Evolutionary conservation across 164 flowering plant genomes (phyloP), one percentile per base, ranked within the genome.

Genomic region (Cinnamomum chago): DNA sequence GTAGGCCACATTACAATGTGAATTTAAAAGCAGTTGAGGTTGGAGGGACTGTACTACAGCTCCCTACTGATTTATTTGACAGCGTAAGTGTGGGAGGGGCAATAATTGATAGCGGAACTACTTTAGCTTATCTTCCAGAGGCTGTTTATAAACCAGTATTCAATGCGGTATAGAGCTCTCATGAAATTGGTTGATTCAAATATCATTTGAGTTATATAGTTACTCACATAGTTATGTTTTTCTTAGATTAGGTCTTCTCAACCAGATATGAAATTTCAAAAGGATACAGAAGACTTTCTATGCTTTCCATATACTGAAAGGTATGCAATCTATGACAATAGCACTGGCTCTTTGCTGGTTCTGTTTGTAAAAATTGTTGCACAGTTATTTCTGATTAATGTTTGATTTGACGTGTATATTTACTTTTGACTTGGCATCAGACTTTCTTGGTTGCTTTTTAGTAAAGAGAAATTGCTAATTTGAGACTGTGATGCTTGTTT

Each of bases 31-130:
- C 81, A 68, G 79, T 93, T 81, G 92, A 89, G 72, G 95, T 95
- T 74, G 97, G 89, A 79, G 88, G 87, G 77, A 69, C 76, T 65
- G 82, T 81, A 74, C 79, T 95, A 73, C 74, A 86, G n/a, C 88
- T 93, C 81, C 90, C 97, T 18, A 68, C 91, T 55, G 90, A 86
- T 82, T 62, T 77, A 67, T 89, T 88, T 81, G 90, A 82, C 50
- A 71, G 83, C 50, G 92, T 84, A 47, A 81, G 70, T 14, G 70
- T 71, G 23, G 85, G 75, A 77, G 93, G 92, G 71, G 84, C 98
- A 52, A 88, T 95, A 47, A 85, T 95, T 76, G 99, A 95, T 76
- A 93, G 98, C 79, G 99, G 99, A 65, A 92, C 98, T 78, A 95
- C 99, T 30, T 81, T 95, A 87, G 90, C 98, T 1, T 93, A 93